Evolutionary conservation across 345 rosid genomes (phyloP).

Genomic region (Chamaenerion angustifolium): DNA sequence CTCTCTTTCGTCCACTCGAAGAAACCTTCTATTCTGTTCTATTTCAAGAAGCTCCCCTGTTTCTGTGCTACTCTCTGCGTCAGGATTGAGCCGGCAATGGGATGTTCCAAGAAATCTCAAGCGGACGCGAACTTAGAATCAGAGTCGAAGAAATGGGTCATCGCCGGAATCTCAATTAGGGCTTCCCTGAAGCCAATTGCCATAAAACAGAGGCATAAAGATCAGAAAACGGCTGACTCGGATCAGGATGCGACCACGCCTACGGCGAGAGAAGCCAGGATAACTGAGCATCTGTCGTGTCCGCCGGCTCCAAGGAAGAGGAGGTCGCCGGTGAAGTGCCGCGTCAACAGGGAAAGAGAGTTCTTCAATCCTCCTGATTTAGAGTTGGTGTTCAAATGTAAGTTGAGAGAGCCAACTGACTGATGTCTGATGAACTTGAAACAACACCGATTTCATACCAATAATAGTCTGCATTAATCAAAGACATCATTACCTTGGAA

Average conservation of each 20-base stretch:
- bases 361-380: slow-evolving; percentile 35
- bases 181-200: slow-evolving; percentile 22
- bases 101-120: slow-evolving; percentile 12
- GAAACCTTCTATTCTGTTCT: not conserved
- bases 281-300: slow-evolving; percentile 15
- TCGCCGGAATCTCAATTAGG: slow-evolving; percentile 12
- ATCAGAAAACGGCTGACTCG: slow-evolving; percentile 3
- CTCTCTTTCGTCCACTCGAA: slow-evolving; percentile 1
- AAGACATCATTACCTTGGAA: too few relatives aligned
- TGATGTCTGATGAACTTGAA: not conserved
- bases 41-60: not conserved
- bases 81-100: slow-evolving; percentile 5
- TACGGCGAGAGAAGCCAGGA: slow-evolving; percentile 18
- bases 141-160: slow-evolving; percentile 11
- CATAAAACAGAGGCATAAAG: slow-evolving; percentile 15
- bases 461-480: too few relatives aligned
- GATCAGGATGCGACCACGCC: slow-evolving; percentile 21
- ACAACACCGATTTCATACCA: too few relatives aligned
- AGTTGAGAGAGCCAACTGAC: slow-evolving; percentile 9
- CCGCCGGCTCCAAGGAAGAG: slow-evolving; percentile 39
- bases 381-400: slow-evolving; percentile 24
- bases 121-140: slow-evolving; percentile 6
- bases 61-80: not conserved
- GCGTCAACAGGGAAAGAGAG: slow-evolving; percentile 16
- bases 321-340: slow-evolving; percentile 17